Base-by-base conservation (phyloP, 2,329 filamentous ascomycete species). In the Zalaria obscura region DNA sequence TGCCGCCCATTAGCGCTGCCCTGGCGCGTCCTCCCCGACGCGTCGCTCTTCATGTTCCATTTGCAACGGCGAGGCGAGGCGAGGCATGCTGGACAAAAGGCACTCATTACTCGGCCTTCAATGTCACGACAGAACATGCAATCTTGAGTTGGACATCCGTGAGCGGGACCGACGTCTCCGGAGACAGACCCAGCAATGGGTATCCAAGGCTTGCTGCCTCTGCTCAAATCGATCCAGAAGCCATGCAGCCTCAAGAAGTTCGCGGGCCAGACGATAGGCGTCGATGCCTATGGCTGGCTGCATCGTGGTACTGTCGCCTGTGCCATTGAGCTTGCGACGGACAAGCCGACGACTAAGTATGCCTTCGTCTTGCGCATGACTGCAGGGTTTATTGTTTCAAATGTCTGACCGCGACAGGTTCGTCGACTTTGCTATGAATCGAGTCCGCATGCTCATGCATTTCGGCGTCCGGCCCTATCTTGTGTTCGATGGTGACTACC, bases 261-360 rank as follows among this genome's bases (percentile, higher is more conserved):
- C 61, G 67, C 75, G 8, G 91, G 89, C 40, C 80, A 93, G 63
- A 93, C 83, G 1, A 73, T 98, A 37, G 93, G 83, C n/a, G 80
- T 98, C 31, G 91, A 98, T 61, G 89, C 83, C 43, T 98, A 98
- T 70, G 91, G 89, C 59, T 98, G 93, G 91, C 78, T 98, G 42
- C 91, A 98, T 62, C 81, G 91, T 51, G 93, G 88, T 41, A 87
- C 87, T 37, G 80, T 93, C 49, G 76, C 84, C 39, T 96, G 89
- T 66, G 86, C 89, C 48, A 77, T 91, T 54, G 91, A 96, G 54
- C 73, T 98, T 47, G 91, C 87, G 31, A 74, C 89, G 53, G 86
- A 77, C 53, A 91, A 85, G 59, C 87, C 86, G 9, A 96, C 88
- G 0, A 80, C 76, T 41, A 93, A 85, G 83, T 93, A 69, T 57